A percentile compares a stretch with the other conserved stretches of the same genome.
phyloP scores from a whole-genome alignment of 139 green algal genomes.

The Picochlorum sp. region DNA sequence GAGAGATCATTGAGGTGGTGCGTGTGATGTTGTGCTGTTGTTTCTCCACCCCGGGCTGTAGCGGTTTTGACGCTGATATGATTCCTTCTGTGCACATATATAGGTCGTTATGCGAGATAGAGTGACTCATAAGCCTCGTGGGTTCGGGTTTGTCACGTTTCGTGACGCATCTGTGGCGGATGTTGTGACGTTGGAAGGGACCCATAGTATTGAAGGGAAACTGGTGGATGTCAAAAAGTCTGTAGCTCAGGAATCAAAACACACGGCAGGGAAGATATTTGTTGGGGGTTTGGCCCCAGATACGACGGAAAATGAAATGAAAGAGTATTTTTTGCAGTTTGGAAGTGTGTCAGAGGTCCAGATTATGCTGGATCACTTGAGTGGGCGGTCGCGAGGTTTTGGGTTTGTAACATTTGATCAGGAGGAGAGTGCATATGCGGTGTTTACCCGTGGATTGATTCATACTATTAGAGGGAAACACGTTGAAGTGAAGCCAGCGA shows the following conservation, averaged over 20 bases:
- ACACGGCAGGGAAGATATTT: slow-evolving; percentile 74
- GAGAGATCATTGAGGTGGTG: slow-evolving; percentile 59
- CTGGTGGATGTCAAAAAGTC: slow-evolving; percentile 67
- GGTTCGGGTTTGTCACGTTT: slow-evolving; percentile 82
- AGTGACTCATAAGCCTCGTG: slow-evolving; percentile 49
- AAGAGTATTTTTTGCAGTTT: slow-evolving; percentile 43
- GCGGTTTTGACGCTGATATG: neutral
- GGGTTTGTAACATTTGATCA: slow-evolving; percentile 79
- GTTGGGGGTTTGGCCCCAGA: slow-evolving; percentile 75
- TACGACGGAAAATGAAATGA: slow-evolving; percentile 62
- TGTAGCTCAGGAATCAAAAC: slow-evolving; percentile 49
- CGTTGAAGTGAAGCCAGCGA: slow-evolving; percentile 74
- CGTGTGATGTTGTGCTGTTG: slow-evolving; percentile 3
- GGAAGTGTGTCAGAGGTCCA: slow-evolving; percentile 48
- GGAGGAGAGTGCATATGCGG: slow-evolving; percentile 51
- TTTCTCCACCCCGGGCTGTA: neutral
- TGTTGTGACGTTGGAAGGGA: slow-evolving; percentile 34
- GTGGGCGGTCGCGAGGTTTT: slow-evolving; percentile 62
- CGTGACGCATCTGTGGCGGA: slow-evolving; percentile 41
- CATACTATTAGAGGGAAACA: slow-evolving; percentile 65
- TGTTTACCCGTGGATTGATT: slow-evolving; percentile 55
- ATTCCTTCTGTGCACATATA: neutral
- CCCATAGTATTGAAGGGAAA: slow-evolving; percentile 58
- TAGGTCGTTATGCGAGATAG: slow-evolving; percentile 76
- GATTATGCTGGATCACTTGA: slow-evolving; percentile 77